Evolutionary conservation across 129 eudicot genomes (phyloP), one percentile per base, ranked within the genome.

Genomic region (Erigeron canadensis): DNA sequence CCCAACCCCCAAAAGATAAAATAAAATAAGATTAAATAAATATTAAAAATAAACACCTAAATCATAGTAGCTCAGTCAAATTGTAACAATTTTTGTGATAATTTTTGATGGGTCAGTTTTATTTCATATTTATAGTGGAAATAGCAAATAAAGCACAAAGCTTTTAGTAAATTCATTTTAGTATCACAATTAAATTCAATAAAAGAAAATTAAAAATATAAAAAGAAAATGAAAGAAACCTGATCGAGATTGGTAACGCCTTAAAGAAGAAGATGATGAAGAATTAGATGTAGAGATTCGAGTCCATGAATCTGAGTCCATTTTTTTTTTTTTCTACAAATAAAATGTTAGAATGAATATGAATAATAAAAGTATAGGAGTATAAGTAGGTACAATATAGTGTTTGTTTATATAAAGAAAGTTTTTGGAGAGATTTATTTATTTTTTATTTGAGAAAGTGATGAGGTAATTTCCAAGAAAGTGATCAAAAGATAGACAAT

Each of bases 281-380:
- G 82, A 55, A 76, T 42, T 59, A 22, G 62, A 69, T 17, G 85
- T 68, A 16, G 84, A 72, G 51, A 86, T 57, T 23, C 90, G 85
- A 66, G 80, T 48, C 94, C 96, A 87, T 39, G 85, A 81, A 87
- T 90, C 90, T 21, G 90, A 76, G 71, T 87, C 94, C 95, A 87
- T 87, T 50, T 16, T 38, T 47, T 22, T 56, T n/a, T 63, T 50
- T 76, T 23, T 28, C 3, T 28, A 28, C 34, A 28, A 28, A 28
- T 28, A 28, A 28, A 28, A 0, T 28, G 34, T 28, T 28, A 2
- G 34, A 28, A 28, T 28, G 34, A 28, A 28, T 28, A 28, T 0
- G 0, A 28, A 28, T 28, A 28, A 28, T 28, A 28, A 28, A 28
- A 28, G 3, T 28, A 28, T 28, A 28, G 34, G 34, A 28, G 34